These are phyloP conservation scores for Sclerotinia nivalis DNA, from an alignment of 2,329 filamentous ascomycete species.

Conservation along the genomic window DNA sequence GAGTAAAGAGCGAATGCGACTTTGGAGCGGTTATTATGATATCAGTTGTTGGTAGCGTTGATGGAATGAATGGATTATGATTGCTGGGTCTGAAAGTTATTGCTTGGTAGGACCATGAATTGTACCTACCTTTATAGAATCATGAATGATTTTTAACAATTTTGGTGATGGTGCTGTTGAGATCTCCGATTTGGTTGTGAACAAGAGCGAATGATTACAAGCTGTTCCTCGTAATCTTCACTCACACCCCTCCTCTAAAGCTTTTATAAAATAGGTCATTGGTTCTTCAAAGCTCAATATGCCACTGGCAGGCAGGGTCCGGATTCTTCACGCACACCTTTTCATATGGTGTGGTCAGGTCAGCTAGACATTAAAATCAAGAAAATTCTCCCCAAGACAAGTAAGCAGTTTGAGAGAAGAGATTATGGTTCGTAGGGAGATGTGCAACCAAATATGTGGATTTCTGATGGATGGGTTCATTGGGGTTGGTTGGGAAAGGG, in stretches of 20 bases:
- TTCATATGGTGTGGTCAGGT: neutral
- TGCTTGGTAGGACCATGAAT: neutral
- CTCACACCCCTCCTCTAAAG: neutral
- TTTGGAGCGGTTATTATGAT: conserved; percentile 15
- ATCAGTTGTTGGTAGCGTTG: conserved; percentile 10
- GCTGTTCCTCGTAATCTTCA: neutral
- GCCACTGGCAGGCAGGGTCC: too few species aligned
- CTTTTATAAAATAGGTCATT: conserved; percentile 7
- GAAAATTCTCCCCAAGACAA: neutral
- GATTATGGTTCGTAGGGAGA: conserved; percentile 8
- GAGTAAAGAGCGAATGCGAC: conserved; percentile 20
- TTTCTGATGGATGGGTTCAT: neutral
- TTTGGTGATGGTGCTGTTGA: neutral
- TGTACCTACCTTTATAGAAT: conserved; percentile 14
- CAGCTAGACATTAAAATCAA: neutral
- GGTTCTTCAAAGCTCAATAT: neutral
- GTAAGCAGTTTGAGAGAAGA: neutral
- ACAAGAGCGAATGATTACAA: neutral
- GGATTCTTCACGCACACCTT: neutral
- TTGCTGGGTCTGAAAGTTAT: conserved; percentile 14
- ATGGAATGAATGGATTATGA: conserved; percentile 16
- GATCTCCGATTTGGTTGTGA: neutral
- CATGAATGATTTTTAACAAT: neutral
- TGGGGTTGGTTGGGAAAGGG: neutral
- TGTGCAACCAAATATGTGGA: too few species aligned